phyloP scores from a whole-genome alignment of 139 green algal genomes.

The Closterium sp. region DNA sequence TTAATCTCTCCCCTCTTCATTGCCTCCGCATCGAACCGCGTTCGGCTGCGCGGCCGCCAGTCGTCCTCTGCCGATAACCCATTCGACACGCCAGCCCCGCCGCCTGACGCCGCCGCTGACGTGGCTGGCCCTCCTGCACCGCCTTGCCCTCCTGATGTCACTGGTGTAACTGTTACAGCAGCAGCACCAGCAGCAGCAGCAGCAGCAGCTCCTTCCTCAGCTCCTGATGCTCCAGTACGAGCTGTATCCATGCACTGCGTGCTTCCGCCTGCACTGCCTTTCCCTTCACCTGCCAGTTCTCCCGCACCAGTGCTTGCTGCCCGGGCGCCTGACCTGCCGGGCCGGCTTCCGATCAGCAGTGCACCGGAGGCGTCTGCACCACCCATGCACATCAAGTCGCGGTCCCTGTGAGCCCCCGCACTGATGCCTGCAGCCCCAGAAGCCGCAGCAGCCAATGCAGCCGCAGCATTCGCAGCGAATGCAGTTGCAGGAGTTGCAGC shows the following conservation, averaged over 20 bases:
- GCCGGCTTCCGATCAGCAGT: neutral
- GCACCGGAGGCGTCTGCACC: neutral
- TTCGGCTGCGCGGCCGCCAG: neutral
- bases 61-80: neutral
- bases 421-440: too few relatives aligned
- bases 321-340: too few relatives aligned
- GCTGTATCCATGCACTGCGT: neutral
- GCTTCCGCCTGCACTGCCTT: neutral
- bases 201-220: neutral
- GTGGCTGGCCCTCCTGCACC: neutral
- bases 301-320: too few relatives aligned
- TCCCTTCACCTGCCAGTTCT: neutral
- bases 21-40: neutral
- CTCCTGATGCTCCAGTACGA: neutral
- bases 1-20: neutral
- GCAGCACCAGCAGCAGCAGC: too few relatives aligned
- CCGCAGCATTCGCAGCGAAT: too few relatives aligned
- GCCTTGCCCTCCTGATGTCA: neutral
- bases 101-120: neutral
- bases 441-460: too few relatives aligned
- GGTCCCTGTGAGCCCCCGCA: too few relatives aligned
- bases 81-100: neutral
- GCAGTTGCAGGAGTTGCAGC: neutral
- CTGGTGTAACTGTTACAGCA: too few relatives aligned
- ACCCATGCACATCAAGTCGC: neutral